These are phyloP conservation scores for Tulasnella sp. DNA, from an alignment of 768 basidiomycete species.

Conservation along the genomic window DNA sequence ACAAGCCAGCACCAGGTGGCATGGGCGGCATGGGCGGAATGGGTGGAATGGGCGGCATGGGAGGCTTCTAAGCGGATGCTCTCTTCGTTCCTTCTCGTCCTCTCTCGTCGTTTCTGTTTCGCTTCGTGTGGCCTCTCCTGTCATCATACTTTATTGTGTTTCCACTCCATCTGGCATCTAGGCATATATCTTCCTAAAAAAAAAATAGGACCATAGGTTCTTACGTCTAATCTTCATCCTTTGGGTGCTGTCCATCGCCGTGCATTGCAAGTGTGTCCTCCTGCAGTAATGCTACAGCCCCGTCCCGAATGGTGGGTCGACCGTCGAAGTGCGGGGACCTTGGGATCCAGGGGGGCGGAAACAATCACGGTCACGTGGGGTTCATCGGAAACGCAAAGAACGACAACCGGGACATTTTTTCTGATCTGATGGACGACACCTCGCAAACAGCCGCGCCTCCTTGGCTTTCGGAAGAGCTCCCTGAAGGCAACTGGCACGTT, in stretches of 20 bases:
- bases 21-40: constrained; percentile 58
- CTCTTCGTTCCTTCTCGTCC: background rate
- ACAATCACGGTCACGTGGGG: too few relatives aligned
- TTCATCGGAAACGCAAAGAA: too few relatives aligned
- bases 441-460: too few relatives aligned
- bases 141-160: background rate
- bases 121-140: background rate
- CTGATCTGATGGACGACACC: too few relatives aligned
- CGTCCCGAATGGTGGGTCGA: too few relatives aligned
- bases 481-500: too few relatives aligned
- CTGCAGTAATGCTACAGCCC: too few relatives aligned
- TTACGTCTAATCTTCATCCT: background rate
- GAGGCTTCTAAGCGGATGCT: constrained; percentile 39
- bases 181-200: background rate
- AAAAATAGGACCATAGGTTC: background rate
- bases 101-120: background rate
- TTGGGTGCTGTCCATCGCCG: background rate
- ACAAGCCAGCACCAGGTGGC: constrained; percentile 6
- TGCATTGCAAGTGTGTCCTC: background rate
- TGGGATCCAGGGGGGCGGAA: too few relatives aligned
- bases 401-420: too few relatives aligned
- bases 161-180: constrained; percentile 9
- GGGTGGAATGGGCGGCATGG: constrained; percentile 54
- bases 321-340: too few relatives aligned
- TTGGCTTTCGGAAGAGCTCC: too few relatives aligned